Conservation (phyloP, 306 rosid species). For the Medicago lupulina region DNA sequence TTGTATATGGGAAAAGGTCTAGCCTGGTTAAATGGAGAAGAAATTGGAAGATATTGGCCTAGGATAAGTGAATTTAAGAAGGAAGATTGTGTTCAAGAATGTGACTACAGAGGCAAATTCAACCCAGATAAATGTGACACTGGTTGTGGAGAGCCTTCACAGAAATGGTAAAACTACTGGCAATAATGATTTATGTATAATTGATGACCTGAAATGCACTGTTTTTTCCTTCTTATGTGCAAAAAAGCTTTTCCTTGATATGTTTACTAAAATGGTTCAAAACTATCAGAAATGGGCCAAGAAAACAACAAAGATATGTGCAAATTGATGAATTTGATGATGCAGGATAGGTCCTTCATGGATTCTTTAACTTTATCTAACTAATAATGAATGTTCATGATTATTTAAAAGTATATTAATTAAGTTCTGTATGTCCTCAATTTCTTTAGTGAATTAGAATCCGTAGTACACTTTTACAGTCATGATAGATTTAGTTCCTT, state of each 20-base stretch:
- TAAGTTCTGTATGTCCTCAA: too few species aligned
- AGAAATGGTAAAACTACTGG: constrained; percentile 66
- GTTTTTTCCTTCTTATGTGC: constrained; percentile 8
- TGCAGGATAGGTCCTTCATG: constrained; percentile 9
- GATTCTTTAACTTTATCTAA: constrained; percentile 5
- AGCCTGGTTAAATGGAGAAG: constrained; percentile 98
- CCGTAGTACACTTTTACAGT: constrained; percentile 2
- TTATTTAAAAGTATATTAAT: too few species aligned
- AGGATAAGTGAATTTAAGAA: constrained; percentile 58
- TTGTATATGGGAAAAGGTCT: constrained; percentile 92
- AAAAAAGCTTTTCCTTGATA: not conserved
- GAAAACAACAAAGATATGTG: constrained; percentile 21
- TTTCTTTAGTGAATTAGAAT: not conserved
- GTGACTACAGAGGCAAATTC: constrained; percentile 89
- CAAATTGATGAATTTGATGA: not conserved
- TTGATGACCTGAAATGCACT: not conserved
- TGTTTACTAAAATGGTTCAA: constrained; percentile 16
- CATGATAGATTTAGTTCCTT: constrained; percentile 21
- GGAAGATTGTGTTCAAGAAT: constrained; percentile 71
- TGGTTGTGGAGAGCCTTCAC: constrained; percentile 94
- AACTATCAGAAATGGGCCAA: not conserved
- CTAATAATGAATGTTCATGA: not conserved
- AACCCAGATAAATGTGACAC: constrained; percentile 83
- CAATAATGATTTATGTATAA: constrained; percentile 17
- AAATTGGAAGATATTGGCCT: constrained; percentile 98